Conservation (phyloP, 2,329 filamentous ascomycete genomes). For the Monosporascus sp. region DNA sequence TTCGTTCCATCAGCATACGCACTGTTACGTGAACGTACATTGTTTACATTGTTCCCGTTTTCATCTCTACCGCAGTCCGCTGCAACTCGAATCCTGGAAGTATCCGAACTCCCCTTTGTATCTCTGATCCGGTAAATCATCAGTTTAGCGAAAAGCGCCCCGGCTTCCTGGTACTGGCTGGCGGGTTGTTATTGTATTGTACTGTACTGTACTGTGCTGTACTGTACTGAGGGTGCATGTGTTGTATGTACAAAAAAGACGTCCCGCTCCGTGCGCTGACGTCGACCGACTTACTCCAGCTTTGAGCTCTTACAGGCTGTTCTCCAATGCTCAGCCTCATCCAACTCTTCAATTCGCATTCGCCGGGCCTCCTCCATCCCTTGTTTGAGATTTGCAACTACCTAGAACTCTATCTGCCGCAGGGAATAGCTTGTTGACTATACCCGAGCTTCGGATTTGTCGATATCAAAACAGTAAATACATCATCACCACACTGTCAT, state of each 20-base stretch:
- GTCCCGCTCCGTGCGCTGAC: conserved; percentile 45
- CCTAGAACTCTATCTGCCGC: background rate
- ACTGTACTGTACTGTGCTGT: no score
- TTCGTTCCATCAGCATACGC: no score
- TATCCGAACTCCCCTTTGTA: no score
- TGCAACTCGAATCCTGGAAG: no score
- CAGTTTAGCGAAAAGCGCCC: no score
- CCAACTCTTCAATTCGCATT: background rate
- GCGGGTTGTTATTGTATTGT: no score
- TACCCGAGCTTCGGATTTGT: background rate
- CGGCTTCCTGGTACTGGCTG: no score
- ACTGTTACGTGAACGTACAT: no score
- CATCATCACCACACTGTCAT: background rate
- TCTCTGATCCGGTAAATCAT: no score
- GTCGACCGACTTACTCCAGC: conserved; percentile 40
- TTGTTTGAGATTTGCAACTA: conserved; percentile 15
- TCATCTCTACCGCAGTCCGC: no score
- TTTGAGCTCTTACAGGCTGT: conserved; percentile 31
- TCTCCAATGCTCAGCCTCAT: conserved; percentile 29
- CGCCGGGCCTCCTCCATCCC: conserved; percentile 11
- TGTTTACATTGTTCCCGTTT: no score
- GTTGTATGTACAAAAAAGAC: conserved; percentile 13
- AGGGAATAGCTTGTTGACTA: background rate
- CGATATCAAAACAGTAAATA: background rate
- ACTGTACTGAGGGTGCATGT: no score